These are phyloP conservation scores for Chlamydomonas sp. DNA, from an alignment of 139 green algal species.

Conservation along the genomic window DNA sequence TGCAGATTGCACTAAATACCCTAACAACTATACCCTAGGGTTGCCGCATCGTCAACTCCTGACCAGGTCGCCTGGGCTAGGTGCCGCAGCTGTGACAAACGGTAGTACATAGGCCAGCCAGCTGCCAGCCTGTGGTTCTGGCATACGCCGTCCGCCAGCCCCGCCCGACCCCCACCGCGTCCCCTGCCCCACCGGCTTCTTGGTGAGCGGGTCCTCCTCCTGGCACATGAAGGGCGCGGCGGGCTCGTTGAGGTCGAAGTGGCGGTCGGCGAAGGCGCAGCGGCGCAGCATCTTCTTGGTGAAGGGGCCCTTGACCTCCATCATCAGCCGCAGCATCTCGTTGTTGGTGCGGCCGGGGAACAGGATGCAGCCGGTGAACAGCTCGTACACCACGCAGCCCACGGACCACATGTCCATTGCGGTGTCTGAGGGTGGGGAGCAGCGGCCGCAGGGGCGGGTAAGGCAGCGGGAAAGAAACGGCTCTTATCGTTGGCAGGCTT, in stretches of 20 bases:
- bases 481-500: no score
- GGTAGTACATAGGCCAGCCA: no score
- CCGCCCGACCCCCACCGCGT: not conserved
- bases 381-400: conserved; percentile 96
- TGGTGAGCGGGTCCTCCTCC: conserved; percentile 85
- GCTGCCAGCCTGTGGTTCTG: no score
- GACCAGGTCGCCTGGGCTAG: not conserved
- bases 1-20: no score
- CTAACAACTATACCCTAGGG: no score
- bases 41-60: no score
- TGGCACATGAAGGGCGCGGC: conserved; percentile 78
- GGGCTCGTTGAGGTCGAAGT: conserved; percentile 86
- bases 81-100: not conserved
- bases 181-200: conserved; percentile 56
- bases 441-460: not conserved
- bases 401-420: conserved; percentile 97
- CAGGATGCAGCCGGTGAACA: conserved; percentile 96
- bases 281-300: conserved; percentile 92
- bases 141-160: no score
- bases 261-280: conserved; percentile 68
- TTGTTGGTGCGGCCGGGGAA: conserved; percentile 98
- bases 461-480: not conserved
- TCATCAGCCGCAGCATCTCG: conserved; percentile 97
- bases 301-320: conserved; percentile 96
- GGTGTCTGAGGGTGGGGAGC: conserved; percentile 66